Evolutionary conservation across 768 basidiomycete species (phyloP).

Genomic region (Mrakia frigida): DNA sequence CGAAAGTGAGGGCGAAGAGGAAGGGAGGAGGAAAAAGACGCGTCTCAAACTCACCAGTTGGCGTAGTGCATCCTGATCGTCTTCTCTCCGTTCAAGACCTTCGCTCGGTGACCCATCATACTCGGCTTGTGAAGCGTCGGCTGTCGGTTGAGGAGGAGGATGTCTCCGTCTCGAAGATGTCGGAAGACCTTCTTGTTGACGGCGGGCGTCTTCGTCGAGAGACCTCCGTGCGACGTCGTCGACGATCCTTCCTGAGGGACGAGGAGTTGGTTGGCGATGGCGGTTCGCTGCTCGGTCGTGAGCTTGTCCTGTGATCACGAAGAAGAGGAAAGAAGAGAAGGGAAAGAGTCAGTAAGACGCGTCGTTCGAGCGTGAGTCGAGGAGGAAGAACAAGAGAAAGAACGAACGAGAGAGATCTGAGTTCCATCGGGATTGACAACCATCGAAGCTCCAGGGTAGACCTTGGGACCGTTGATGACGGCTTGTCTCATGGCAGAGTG

Average conservation of each 20-base stretch:
- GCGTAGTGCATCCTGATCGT: slow-evolving; percentile 99
- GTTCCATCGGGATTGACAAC: slow-evolving; percentile 94
- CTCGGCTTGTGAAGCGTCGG: slow-evolving; percentile 97
- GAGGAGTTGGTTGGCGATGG: slow-evolving; percentile 88
- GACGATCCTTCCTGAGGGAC: slow-evolving; percentile 73
- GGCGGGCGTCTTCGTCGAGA: slow-evolving; percentile 69
- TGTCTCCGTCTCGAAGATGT: slow-evolving; percentile 89
- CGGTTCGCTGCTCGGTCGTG: slow-evolving; percentile 80
- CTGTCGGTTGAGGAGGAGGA: slow-evolving; percentile 92
- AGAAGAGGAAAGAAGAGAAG: background rate
- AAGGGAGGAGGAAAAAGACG: background rate
- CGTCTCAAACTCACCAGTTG: slow-evolving; percentile 63
- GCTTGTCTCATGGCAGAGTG: slow-evolving; percentile 78
- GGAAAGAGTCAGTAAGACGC: background rate
- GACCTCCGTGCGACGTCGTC: slow-evolving; percentile 44
- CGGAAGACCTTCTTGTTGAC: slow-evolving; percentile 97
- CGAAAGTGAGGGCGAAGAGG: background rate
- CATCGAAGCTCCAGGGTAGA: slow-evolving; percentile 86
- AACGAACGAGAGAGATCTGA: slow-evolving; percentile 68
- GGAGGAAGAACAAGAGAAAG: background rate
- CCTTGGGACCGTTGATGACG: slow-evolving; percentile 83
- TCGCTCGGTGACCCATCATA: slow-evolving; percentile 98
- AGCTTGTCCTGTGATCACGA: slow-evolving; percentile 62
- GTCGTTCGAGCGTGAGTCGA: background rate
- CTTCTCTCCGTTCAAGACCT: slow-evolving; percentile 89